Evolutionary conservation across 2,329 filamentous ascomycete genomes (phyloP), one percentile per base, ranked within the genome.

Genomic region (Aurifilum marmelostoma): DNA sequence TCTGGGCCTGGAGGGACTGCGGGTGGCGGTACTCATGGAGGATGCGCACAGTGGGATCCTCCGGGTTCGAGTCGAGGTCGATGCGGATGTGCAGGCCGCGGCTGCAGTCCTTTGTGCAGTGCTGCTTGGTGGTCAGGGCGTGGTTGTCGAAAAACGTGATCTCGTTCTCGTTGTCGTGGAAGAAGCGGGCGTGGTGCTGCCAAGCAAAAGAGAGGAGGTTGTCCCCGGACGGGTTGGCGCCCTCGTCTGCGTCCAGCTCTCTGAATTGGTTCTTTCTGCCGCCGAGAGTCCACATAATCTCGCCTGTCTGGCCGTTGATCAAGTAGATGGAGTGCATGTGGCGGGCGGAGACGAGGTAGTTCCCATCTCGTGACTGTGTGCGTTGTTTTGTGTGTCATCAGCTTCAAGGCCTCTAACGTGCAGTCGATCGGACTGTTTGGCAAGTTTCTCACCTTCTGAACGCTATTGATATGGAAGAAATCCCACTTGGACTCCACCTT

Each of bases 391-490:
- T 47, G 41, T 21, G 39, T 47, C 3, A 18, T 47, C 41, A 47
- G 41, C 41, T 18, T 47, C 5, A 8, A 16, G 16, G n/a, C n/a
- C n/a, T n/a, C n/a, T n/a, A n/a, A n/a, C n/a, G n/a, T n/a, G n/a
- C n/a, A n/a, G n/a, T n/a, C n/a, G n/a, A n/a, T n/a, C n/a, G n/a
- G n/a, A n/a, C n/a, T n/a, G n/a, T n/a, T n/a, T n/a, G n/a, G n/a
- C n/a, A n/a, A n/a, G n/a, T n/a, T n/a, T n/a, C 24, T 34, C 18
- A 64, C 62, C 29, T 54, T 64, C 78, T 29, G 72, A 27, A 88
- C 77, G 47, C 83, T 84, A 76, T 88, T 86, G 75, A 88, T 82
- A 74, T 87, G 85, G 73, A 87, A 87, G 70, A 82, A 87, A 16
- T 43, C 39, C 52, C 37, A 59, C 14, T 66, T 39, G 7, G 7